Conservation (phyloP, 768 basidiomycete species). For the Galerina sulciceps region DNA sequence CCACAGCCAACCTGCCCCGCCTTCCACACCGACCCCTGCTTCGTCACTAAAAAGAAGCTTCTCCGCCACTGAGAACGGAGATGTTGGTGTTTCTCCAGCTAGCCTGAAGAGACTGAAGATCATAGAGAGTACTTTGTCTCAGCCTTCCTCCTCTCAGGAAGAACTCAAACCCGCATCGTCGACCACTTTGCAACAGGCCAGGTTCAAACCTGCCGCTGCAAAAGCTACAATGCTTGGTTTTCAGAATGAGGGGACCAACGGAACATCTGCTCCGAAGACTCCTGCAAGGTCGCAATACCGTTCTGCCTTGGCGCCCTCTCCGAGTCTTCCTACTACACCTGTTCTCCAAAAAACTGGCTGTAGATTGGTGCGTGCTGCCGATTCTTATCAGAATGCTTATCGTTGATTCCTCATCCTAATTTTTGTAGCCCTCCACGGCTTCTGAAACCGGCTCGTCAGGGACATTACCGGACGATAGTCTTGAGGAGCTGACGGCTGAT, state of each 20-base stretch:
- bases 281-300: not conserved
- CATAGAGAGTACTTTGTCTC: slow-evolving; percentile 6
- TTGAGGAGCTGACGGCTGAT: slow-evolving; percentile 14
- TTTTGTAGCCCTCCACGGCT: not conserved
- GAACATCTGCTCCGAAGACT: not conserved
- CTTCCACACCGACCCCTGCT: not conserved
- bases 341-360: not conserved
- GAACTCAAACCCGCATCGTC: too few species aligned
- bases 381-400: not conserved
- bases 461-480: not conserved
- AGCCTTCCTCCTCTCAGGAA: not conserved
- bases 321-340: not conserved
- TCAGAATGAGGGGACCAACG: not conserved
- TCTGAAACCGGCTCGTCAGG: not conserved
- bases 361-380: not conserved
- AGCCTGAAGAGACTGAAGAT: slow-evolving; percentile 10
- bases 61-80: slow-evolving; percentile 4
- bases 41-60: slow-evolving; percentile 1
- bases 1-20: not conserved
- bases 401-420: not conserved
- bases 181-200: not conserved
- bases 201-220: not conserved
- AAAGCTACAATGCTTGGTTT: not conserved
- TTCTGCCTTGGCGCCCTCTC: not conserved
- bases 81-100: not conserved